Evolutionary conservation across 768 basidiomycete species (phyloP), one percentile per base, ranked within the genome.

Genomic region (Daedaleopsis nitida): DNA sequence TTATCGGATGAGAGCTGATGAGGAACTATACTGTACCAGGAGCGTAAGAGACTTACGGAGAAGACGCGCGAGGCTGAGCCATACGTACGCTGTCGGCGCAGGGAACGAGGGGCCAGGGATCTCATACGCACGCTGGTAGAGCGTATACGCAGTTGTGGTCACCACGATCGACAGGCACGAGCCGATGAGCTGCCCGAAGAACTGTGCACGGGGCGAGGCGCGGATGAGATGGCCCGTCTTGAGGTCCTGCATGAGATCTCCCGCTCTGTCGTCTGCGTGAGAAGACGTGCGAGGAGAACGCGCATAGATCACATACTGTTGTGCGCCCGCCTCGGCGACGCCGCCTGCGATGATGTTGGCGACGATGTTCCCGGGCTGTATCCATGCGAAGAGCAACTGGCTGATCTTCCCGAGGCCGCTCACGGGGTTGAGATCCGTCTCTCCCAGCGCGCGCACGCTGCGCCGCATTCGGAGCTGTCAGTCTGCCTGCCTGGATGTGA

Each of bases 311-410:
- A 70, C 86, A 63, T 70, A 93, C 90, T 96, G 94, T 74, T 88
- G 89, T 27, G 94, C 94, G n/a, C 94, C 94, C 39, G 94, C 94
- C 76, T 96, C 95, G 2, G 94, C 90, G n/a, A 97, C 93, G 34
- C 94, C 95, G 5, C 96, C 96, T 1, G 96, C 96, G 48, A 98
- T 93, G 69, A 98, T 91, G 70, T 98, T 98, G 1, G 96, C 96
- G n/a, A 97, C 93, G 19, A 97, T 86, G 69, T 96, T 96, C 23
- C 93, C 92, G 2, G 95, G 94, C 70, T 96, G 94, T 43, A 97
- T 83, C 80, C 96, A 89, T 8, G 95, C 95, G 67, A 98, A 98
- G 60, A 97, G 80, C 17, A 98, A 80, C 69, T 98, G 96, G 21
- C 91, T 94, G 63, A 98, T 88, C 74, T 98, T 98, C 1, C 96